Conservation (phyloP, 257 asterid species). For the Craterostigma plantagineum region DNA sequence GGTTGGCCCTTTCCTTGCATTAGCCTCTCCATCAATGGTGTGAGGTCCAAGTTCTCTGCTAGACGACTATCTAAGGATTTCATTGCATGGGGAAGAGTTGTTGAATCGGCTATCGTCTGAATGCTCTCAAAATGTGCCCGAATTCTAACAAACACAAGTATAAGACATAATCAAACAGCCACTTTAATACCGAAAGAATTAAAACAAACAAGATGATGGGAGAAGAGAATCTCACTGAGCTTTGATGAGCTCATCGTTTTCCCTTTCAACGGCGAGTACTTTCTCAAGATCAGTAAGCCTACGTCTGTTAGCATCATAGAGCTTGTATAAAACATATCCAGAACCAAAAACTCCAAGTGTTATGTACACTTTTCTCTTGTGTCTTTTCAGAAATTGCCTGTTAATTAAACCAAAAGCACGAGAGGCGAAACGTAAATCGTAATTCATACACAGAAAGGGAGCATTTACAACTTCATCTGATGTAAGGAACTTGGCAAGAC, state of each 20-base stretch:
- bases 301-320: constrained; percentile 45
- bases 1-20: constrained; percentile 76
- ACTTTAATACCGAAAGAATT: constrained; percentile 5
- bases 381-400: constrained; percentile 89
- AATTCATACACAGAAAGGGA: too few species aligned
- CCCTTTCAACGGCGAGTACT: constrained; percentile 43
- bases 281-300: constrained; percentile 57
- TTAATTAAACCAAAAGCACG: constrained; percentile 4
- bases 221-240: constrained; percentile 53
- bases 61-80: constrained; percentile 39
- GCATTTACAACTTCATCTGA: too few species aligned
- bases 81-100: constrained; percentile 85
- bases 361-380: constrained; percentile 69
- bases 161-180: constrained; percentile 5
- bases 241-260: constrained; percentile 57
- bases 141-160: constrained; percentile 24
- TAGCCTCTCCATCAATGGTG: constrained; percentile 56
- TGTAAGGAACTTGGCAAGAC: too few species aligned
- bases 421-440: constrained; percentile 3
- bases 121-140: constrained; percentile 73
- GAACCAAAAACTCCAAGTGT: constrained; percentile 76
- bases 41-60: constrained; percentile 60
- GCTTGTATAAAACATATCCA: constrained; percentile 67
- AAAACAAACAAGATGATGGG: constrained; percentile 4
- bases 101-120: constrained; percentile 63